Evolutionary conservation across 2,329 filamentous ascomycete genomes (phyloP).

Genomic region (Fusarium nanum): DNA sequence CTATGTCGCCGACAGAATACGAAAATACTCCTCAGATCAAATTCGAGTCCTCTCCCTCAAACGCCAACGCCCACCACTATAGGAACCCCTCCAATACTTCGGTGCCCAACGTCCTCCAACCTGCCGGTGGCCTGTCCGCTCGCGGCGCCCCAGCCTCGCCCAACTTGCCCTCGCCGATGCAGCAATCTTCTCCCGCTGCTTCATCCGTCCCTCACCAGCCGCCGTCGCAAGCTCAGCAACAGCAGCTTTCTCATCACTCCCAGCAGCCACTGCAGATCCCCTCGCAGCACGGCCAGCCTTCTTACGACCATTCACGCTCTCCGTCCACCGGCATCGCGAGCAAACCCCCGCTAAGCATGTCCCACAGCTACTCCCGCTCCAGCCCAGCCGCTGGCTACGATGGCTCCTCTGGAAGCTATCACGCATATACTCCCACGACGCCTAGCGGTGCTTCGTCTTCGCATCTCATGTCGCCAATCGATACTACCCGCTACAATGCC

Average conservation of each 20-base stretch:
- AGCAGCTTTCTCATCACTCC: conserved; percentile 51
- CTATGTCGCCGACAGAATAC: conserved; percentile 62
- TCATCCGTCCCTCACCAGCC: conserved; percentile 49
- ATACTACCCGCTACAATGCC: conserved; percentile 64
- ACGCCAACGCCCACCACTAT: conserved; percentile 57
- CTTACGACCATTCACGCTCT: conserved; percentile 53
- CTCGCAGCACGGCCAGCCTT: conserved; percentile 68
- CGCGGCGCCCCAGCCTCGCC: conserved; percentile 55
- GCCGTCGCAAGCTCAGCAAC: conserved; percentile 50
- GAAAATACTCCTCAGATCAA: conserved; percentile 65
- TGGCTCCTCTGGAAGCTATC: conserved; percentile 59
- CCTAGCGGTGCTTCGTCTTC: conserved; percentile 66
- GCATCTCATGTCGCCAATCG: conserved; percentile 73
- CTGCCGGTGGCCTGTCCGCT: conserved; percentile 59
- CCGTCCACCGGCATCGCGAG: conserved; percentile 61
- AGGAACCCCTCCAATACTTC: conserved; percentile 55
- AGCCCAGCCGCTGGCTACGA: conserved; percentile 77
- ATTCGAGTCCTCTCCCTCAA: conserved; percentile 58
- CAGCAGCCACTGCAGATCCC: conserved; percentile 48
- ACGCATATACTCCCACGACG: conserved; percentile 72
- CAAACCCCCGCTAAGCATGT: conserved; percentile 72
- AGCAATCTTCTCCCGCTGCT: conserved; percentile 52
- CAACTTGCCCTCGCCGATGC: conserved; percentile 59
- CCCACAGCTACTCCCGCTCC: conserved; percentile 85
- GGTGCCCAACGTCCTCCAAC: conserved; percentile 70